Percentiles rank a stretch among this genome's conserved stretches.
phyloP scores from a whole-genome alignment of 2,329 filamentous ascomycete species.

The Calonectria pseudoturangicola region DNA sequence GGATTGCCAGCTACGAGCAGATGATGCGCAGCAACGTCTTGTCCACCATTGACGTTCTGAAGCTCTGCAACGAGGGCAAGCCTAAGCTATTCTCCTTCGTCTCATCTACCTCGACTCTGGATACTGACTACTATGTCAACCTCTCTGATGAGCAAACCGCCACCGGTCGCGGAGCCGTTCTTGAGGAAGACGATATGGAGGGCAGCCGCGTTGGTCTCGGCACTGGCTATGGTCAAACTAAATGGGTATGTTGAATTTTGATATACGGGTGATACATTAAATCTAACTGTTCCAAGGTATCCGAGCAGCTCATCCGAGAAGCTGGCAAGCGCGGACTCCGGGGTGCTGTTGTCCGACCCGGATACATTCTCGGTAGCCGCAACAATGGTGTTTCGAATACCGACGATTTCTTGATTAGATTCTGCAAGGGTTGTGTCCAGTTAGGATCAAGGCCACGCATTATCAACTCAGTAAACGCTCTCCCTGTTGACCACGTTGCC shows the following conservation, averaged over 20 bases:
- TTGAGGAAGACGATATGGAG: slow-evolving; percentile 85
- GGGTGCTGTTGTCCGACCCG: slow-evolving; percentile 89
- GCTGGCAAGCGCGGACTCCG: slow-evolving; percentile 85
- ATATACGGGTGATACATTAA: not conserved
- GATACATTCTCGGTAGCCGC: slow-evolving; percentile 87
- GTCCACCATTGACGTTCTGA: slow-evolving; percentile 84
- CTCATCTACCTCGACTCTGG: slow-evolving; percentile 84
- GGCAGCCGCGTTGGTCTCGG: slow-evolving; percentile 85
- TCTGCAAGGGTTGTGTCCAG: slow-evolving; percentile 92
- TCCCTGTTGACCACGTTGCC: slow-evolving; percentile 90
- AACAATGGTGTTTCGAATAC: slow-evolving; percentile 83
- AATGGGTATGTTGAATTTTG: slow-evolving; percentile 79
- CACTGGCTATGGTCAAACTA: slow-evolving; percentile 93
- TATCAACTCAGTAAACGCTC: slow-evolving; percentile 89
- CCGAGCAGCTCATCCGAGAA: slow-evolving; percentile 82
- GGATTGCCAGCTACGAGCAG: slow-evolving; percentile 85
- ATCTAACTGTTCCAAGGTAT: slow-evolving; percentile 36
- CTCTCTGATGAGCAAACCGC: slow-evolving; percentile 73
- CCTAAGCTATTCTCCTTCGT: slow-evolving; percentile 87
- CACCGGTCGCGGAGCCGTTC: slow-evolving; percentile 79
- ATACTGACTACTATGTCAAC: slow-evolving; percentile 86
- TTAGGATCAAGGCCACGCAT: slow-evolving; percentile 83
- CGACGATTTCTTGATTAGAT: slow-evolving; percentile 92
- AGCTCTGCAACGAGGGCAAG: slow-evolving; percentile 84
- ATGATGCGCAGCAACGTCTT: slow-evolving; percentile 85